These are phyloP conservation scores for Gynostemma pentaphyllum DNA, from an alignment of 306 rosid species.

Conservation along the genomic window DNA sequence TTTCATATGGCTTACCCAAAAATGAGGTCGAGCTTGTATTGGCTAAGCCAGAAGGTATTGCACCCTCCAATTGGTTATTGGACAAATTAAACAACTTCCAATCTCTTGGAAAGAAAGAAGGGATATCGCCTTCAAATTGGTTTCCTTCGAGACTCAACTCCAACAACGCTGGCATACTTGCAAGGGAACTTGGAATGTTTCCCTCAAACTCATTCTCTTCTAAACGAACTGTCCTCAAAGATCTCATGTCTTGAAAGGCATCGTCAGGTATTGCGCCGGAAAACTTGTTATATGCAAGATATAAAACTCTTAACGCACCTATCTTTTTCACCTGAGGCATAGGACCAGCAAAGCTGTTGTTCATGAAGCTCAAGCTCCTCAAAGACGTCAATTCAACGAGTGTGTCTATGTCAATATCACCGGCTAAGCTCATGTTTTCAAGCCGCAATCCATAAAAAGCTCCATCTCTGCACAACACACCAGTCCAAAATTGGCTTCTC, in stretches of 20 bases:
- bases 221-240: slow-evolving; percentile 58
- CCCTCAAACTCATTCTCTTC: slow-evolving; percentile 49
- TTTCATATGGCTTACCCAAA: slow-evolving; percentile 16
- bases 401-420: neutral
- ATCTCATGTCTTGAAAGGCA: slow-evolving; percentile 38
- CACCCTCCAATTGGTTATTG: slow-evolving; percentile 64
- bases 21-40: slow-evolving; percentile 27
- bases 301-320: slow-evolving; percentile 39
- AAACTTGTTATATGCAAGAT: slow-evolving; percentile 48
- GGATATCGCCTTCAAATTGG: slow-evolving; percentile 47
- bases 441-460: slow-evolving; percentile 1
- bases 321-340: slow-evolving; percentile 49
- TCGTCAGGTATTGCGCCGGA: slow-evolving; percentile 51
- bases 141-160: slow-evolving; percentile 59
- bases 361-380: slow-evolving; percentile 31
- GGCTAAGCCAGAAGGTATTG: slow-evolving; percentile 35
- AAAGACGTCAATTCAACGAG: neutral
- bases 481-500: neutral
- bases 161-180: slow-evolving; percentile 22
- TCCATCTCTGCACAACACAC: neutral
- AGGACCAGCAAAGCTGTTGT: slow-evolving; percentile 50
- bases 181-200: slow-evolving; percentile 36
- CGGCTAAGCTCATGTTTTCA: neutral
- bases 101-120: slow-evolving; percentile 16
- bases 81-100: slow-evolving; percentile 31